These are phyloP conservation scores for Colletotrichum destructivum DNA, from an alignment of 2,329 filamentous ascomycete genomes.

Conservation along the genomic window DNA sequence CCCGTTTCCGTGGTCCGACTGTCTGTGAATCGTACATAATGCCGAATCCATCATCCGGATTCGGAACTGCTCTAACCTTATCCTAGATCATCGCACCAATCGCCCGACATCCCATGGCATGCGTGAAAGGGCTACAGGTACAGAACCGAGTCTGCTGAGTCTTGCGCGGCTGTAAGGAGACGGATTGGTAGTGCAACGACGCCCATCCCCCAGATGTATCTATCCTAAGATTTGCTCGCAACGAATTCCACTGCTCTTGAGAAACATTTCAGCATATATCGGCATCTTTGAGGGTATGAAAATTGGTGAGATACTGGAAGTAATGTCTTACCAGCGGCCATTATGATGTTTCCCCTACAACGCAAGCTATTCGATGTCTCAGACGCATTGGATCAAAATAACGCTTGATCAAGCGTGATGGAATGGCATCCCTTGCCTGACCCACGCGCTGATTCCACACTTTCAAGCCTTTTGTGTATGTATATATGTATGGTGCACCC, in stretches of 20 bases:
- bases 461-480: neutral
- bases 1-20: slow-evolving; percentile 24
- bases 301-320: neutral
- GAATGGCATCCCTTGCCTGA: neutral
- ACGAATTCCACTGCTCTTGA: neutral
- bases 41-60: slow-evolving; percentile 37
- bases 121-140: slow-evolving; percentile 3
- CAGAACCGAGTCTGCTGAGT: neutral
- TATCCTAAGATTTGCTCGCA: no score
- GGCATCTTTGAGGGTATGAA: neutral
- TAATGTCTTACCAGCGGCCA: neutral
- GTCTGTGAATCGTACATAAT: slow-evolving; percentile 8
- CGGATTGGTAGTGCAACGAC: neutral
- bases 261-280: neutral
- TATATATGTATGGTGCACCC: neutral
- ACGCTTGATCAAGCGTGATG: neutral
- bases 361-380: slow-evolving; percentile 10
- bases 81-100: slow-evolving; percentile 11
- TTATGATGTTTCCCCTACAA: neutral
- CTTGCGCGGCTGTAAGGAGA: neutral
- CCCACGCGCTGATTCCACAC: neutral
- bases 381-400: slow-evolving; percentile 3
- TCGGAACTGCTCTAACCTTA: slow-evolving; percentile 19
- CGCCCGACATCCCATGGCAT: neutral
- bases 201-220: neutral